Evolutionary conservation across 257 asterid genomes (phyloP).

Genomic region (Solanum pinnatisectum): DNA sequence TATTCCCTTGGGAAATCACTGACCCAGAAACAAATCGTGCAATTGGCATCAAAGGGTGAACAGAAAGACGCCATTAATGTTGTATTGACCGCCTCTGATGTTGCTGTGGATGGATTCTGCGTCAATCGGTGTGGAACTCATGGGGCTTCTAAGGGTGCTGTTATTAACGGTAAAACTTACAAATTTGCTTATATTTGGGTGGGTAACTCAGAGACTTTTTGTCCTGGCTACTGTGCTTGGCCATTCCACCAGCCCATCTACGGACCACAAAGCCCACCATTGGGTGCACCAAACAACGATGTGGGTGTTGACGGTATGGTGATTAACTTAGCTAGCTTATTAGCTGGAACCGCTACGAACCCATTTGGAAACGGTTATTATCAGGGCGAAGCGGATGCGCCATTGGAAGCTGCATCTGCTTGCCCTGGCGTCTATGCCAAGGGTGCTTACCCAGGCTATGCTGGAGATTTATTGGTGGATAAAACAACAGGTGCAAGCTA

Average conservation of each 20-base stretch:
- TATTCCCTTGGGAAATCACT: conserved; percentile 53
- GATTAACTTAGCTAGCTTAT: conserved; percentile 39
- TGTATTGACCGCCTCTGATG: conserved; percentile 48
- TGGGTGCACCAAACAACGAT: conserved; percentile 64
- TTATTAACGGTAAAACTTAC: conserved; percentile 18
- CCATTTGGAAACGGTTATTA: conserved; percentile 71
- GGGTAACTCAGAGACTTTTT: conserved; percentile 46
- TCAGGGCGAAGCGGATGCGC: conserved; percentile 58
- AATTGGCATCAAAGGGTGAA: conserved; percentile 51
- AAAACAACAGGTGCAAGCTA: conserved; percentile 59
- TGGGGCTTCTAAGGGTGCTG: conserved; percentile 24
- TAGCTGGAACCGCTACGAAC: conserved; percentile 62
- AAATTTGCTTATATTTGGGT: conserved; percentile 72
- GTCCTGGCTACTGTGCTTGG: conserved; percentile 68
- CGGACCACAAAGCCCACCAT: conserved; percentile 66
- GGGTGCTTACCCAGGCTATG: conserved; percentile 76
- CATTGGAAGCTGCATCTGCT: conserved; percentile 64
- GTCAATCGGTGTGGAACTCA: conserved; percentile 55
- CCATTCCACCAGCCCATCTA: conserved; percentile 72
- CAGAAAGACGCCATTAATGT: conserved; percentile 38
- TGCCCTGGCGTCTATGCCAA: conserved; percentile 72
- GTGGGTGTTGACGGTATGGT: conserved; percentile 59
- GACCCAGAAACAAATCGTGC: conserved; percentile 31
- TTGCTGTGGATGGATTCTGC: conserved; percentile 55
- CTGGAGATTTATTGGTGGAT: conserved; percentile 61